A percentile compares a stretch with the other conserved stretches of the same genome.
phyloP scores from a whole-genome alignment of 1,284 basidiomycete species.

The Chalciporus sp. region DNA sequence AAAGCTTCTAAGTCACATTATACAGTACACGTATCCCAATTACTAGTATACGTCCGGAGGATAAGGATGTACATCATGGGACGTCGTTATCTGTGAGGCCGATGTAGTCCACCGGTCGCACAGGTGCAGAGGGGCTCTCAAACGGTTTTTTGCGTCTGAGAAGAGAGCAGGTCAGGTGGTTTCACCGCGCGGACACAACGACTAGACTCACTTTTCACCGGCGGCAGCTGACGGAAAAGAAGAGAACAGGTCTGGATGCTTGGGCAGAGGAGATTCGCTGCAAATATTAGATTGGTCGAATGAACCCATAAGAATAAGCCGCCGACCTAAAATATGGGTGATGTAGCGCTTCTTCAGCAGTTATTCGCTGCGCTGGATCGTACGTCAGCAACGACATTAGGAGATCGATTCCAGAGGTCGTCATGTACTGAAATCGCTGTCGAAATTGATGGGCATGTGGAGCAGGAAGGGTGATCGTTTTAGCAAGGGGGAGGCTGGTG shows the following conservation, averaged over 20 bases:
- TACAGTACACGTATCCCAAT: not conserved
- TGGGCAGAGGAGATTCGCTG: constrained; percentile 92
- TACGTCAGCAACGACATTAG: constrained; percentile 85
- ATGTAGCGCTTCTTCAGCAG: constrained; percentile 84
- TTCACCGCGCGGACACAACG: not conserved
- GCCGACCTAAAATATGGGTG: constrained; percentile 92
- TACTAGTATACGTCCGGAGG: not conserved
- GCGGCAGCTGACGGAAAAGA: constrained; percentile 97
- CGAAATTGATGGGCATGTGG: constrained; percentile 75
- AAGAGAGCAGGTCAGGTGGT: constrained; percentile 3
- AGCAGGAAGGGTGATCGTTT: constrained; percentile 76
- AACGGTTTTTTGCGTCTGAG: constrained; percentile 72
- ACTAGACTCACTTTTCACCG: constrained; percentile 82
- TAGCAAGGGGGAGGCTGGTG: constrained; percentile 74
- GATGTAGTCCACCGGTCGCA: constrained; percentile 64
- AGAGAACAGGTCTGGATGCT: constrained; percentile 96
- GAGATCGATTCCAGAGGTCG: constrained; percentile 84
- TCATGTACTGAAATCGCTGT: constrained; percentile 80
- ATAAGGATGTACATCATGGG: constrained; percentile 7
- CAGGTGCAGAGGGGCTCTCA: constrained; percentile 77
- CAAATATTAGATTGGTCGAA: constrained; percentile 8
- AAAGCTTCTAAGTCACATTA: too few species aligned
- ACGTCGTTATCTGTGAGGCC: constrained; percentile 41
- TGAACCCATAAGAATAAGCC: not conserved
- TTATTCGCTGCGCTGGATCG: constrained; percentile 84